Evolutionary conservation across 2,329 filamentous ascomycete genomes (phyloP), one percentile per base, ranked within the genome.

Genomic region (Botrytis porri): DNA sequence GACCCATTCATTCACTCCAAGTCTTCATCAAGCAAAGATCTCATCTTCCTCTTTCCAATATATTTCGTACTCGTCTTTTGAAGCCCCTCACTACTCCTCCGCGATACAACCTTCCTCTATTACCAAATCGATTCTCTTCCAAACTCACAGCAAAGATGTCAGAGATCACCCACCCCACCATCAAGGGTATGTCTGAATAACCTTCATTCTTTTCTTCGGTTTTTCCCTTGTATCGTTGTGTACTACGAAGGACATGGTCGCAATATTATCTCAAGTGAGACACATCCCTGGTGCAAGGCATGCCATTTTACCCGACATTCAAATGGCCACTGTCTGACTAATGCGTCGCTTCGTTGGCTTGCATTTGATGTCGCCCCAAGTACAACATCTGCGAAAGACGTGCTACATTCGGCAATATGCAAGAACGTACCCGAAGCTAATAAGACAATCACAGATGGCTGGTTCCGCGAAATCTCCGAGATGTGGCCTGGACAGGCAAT

Each of bases 401-500:
- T 71, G 64, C 48, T 51, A 48, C 74, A 35, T 71, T 60, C 35
- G 62, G 62, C 63, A 70, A 76, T 32, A 43, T 48, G 29, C 69
- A 76, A 51, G 18, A 51, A 45, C 18, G 32, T 54, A 62, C 18
- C 60, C 37, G 16, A 59, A 45, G 74, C 76, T 78, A 66, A 75
- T 73, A 65, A 32, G 51, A 72, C 65, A 41, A 39, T 63, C 74
- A 25, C 79, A 97, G 96, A 98, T 97, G 96, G 95, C 86, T 99
- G 96, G 96, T 99, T 99, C 92, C 93, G 94, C 84, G 96, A 99
- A 87, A 95, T 97, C 86, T 97, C 93, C 80, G 87, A 96, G 82
- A 98, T 99, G 95, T 99, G 96, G 96, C 95, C 96, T 76, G 89
- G 96, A 83, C 96, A 98, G 87, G 96, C 96, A 83, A 98, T 98